Conservation (phyloP, 176 grass and related monocot genomes). For the Aechmea fasciata region DNA sequence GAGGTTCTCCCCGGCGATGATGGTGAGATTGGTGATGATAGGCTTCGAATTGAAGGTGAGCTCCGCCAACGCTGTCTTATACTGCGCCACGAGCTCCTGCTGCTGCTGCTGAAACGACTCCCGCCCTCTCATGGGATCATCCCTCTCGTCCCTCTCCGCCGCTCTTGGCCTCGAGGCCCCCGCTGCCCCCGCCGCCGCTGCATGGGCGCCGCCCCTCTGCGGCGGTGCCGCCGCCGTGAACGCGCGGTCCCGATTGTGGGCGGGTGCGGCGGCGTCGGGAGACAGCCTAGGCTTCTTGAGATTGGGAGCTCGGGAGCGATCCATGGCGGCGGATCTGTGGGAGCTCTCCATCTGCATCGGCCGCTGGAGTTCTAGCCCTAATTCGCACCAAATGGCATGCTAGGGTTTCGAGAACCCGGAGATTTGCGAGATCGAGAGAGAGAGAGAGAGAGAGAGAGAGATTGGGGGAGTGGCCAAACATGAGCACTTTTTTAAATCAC, state of each 20-base stretch:
- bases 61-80: constrained; percentile 82
- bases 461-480: no score
- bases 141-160: constrained; percentile 10
- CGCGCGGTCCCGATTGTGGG: constrained; percentile 19
- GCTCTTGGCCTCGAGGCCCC: not conserved
- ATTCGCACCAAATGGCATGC: not conserved
- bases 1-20: constrained; percentile 95
- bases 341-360: constrained; percentile 13
- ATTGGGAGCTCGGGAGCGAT: constrained; percentile 28
- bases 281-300: constrained; percentile 67
- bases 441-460: no score
- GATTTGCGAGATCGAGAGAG: not conserved
- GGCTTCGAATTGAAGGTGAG: constrained; percentile 99
- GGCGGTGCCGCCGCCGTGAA: not conserved
- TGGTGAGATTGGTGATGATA: constrained; percentile 98
- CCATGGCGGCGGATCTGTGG: constrained; percentile 62
- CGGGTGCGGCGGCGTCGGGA: constrained; percentile 9
- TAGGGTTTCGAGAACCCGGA: not conserved
- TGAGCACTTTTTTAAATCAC: no score
- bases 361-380: not conserved
- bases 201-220: constrained; percentile 10
- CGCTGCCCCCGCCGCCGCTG: not conserved
- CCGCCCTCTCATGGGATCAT: constrained; percentile 9
- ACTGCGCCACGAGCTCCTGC: constrained; percentile 81
- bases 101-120: constrained; percentile 20